Conservation (phyloP, 2,329 filamentous ascomycete genomes). For the Tolypocladium nubicola region DNA sequence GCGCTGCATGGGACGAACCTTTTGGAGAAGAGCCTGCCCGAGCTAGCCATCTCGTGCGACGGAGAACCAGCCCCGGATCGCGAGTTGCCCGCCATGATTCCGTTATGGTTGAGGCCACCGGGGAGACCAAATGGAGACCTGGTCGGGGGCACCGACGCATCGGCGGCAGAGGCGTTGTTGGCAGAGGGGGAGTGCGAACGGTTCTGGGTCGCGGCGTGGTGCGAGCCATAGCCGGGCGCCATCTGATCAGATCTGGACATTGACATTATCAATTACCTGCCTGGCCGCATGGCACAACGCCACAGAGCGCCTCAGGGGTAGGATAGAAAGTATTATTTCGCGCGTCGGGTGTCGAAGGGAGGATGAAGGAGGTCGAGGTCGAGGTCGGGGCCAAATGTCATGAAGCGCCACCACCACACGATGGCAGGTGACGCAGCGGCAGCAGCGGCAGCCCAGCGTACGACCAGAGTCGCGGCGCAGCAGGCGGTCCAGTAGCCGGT, state of each 20-base stretch:
- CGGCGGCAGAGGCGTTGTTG: constrained; percentile 71
- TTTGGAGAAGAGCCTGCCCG: constrained; percentile 76
- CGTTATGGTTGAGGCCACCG: constrained; percentile 46
- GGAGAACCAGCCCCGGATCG: constrained; percentile 91
- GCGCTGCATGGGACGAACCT: constrained; percentile 48
- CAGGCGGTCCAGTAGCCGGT: constrained; percentile 17
- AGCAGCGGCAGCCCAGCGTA: not conserved
- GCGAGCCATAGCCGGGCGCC: constrained; percentile 70
- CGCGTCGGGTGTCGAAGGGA: not conserved
- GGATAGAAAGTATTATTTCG: not conserved
- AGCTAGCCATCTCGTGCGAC: constrained; percentile 74
- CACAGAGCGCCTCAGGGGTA: constrained; percentile 1
- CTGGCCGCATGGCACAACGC: constrained; percentile 34
- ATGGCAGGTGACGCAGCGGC: not conserved
- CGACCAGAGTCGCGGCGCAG: constrained; percentile 1
- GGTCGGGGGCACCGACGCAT: constrained; percentile 51
- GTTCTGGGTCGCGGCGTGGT: constrained; percentile 50
- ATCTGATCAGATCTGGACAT: constrained; percentile 78
- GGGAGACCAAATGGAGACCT: constrained; percentile 66
- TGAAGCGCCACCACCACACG: not conserved
- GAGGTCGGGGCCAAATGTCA: not conserved
- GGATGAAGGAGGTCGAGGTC: not conserved
- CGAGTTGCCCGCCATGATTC: constrained; percentile 48
- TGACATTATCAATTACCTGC: constrained; percentile 85
- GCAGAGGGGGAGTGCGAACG: constrained; percentile 72